Evolutionary conservation across 257 asterid species (phyloP), one percentile per base, ranked within the genome.

Genomic region (Agastache rugosa): DNA sequence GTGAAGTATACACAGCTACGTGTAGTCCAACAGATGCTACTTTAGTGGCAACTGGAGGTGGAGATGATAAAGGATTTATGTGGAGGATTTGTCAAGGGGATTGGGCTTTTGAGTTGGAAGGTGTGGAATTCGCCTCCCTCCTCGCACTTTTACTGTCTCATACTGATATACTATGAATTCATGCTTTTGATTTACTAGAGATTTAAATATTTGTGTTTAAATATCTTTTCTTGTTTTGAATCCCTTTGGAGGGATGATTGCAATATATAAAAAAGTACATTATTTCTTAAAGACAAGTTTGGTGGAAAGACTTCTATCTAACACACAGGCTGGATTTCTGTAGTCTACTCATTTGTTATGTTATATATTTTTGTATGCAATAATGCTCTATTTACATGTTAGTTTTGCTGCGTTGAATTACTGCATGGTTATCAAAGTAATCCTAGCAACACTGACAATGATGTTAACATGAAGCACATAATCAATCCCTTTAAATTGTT

Each of bases 41-140:
- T 11, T 77, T 95, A 75, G 98, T 95, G 73, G 99, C 96, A 74
- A 95, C 96, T 51, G 98, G 99, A 35, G 99, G 96, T 73, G 97
- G 96, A 68, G 99, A 95, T 83, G 96, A 95, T 85, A 92, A 74
- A 84, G 99, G 93, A 55, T 95, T 90, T 67, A 45, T 92, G 35
- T 95, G 99, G 99, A 87, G 62, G 71, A 89, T 90, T 74, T 76
- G 78, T 69, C 91, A 76, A 72, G 96, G 98, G 51, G 96, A 89
- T 76, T 86, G 88, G 91, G 89, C 90, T 80, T 84, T 81, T 77
- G 96, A 89, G 83, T 83, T 89, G 82, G 83, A 84, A 85, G 99
- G 99, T 90, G 77, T 60, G 74, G 6, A 31, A 72, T 71, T 67
- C 29, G 16, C 44, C 47, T 55, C 62, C 53, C 60, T 65, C 11